These are phyloP conservation scores for Podaxis mareebaensis DNA, from an alignment of 768 basidiomycete species.

Conservation along the genomic window DNA sequence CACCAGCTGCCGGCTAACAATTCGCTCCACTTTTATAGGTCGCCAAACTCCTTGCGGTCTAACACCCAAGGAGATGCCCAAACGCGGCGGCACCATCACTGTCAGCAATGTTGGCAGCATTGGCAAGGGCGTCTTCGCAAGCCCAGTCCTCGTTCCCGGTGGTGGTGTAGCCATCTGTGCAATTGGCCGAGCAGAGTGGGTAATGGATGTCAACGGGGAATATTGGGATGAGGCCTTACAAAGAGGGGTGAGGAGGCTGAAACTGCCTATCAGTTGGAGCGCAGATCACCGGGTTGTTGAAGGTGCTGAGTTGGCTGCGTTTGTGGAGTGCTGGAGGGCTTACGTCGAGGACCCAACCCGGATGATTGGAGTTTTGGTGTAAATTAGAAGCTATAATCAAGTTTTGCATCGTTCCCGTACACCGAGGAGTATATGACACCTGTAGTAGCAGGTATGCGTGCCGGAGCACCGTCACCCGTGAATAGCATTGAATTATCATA, in stretches of 20 bases:
- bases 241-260: conserved; percentile 27
- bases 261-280: conserved; percentile 70
- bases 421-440: neutral
- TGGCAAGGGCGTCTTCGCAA: conserved; percentile 69
- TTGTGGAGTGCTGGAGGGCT: conserved; percentile 81
- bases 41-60: conserved; percentile 68
- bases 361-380: conserved; percentile 47
- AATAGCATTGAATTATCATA: too few species aligned
- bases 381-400: neutral
- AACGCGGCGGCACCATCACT: conserved; percentile 74
- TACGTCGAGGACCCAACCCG: conserved; percentile 78
- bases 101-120: conserved; percentile 83
- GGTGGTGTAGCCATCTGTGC: conserved; percentile 87
- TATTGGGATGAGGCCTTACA: conserved; percentile 23
- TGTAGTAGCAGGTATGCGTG: too few species aligned
- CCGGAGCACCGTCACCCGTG: too few species aligned
- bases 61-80: conserved; percentile 68
- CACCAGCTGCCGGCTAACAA: too few species aligned
- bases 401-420: neutral
- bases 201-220: conserved; percentile 59
- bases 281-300: conserved; percentile 89
- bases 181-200: conserved; percentile 76
- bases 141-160: conserved; percentile 77
- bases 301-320: conserved; percentile 86
- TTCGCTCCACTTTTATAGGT: conserved; percentile 36